Percentiles rank a stretch among this genome's conserved stretches.
Evolutionary conservation across 371 early-diverging fungal genomes (phyloP).

Genomic region (Rhizopus arrhizus): DNA sequence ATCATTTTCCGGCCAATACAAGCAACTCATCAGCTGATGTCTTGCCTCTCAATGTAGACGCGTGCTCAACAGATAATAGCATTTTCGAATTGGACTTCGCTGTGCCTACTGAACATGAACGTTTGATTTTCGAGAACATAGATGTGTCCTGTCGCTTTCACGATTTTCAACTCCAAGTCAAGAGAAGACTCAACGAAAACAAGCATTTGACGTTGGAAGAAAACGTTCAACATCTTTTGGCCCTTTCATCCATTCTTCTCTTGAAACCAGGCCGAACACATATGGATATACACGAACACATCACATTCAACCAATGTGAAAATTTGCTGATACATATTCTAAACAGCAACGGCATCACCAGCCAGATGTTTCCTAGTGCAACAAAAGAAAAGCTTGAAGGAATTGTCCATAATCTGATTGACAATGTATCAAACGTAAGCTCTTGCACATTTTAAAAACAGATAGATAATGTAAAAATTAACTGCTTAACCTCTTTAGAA

Average conservation of each 20-base stretch:
- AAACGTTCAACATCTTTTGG: constrained; percentile 10
- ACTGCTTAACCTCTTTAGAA: no score
- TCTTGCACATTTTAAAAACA: no score
- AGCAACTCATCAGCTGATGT: constrained; percentile 2
- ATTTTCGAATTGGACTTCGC: constrained; percentile 1
- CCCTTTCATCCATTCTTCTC: constrained; percentile 8
- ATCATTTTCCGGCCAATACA: constrained; percentile 2
- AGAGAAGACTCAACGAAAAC: constrained; percentile 1
- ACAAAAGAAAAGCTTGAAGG: no score
- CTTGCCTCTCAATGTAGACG: constrained; percentile 2
- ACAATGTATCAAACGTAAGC: no score
- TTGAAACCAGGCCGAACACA: constrained; percentile 12
- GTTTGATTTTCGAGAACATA: neutral
- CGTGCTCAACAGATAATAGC: constrained; percentile 1
- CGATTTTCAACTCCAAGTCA: constrained; percentile 5
- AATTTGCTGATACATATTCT: constrained; percentile 13
- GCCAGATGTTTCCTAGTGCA: no score
- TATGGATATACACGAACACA: constrained; percentile 8
- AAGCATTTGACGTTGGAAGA: constrained; percentile 8
- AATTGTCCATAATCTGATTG: no score
- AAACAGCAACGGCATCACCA: constrained; percentile 1
- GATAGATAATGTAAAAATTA: no score
- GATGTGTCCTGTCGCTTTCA: neutral
- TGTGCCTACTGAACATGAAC: neutral
- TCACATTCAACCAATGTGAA: constrained; percentile 8